Base-by-base conservation (phyloP, 2,329 filamentous ascomycete genomes). In the Penicillium sp. region DNA sequence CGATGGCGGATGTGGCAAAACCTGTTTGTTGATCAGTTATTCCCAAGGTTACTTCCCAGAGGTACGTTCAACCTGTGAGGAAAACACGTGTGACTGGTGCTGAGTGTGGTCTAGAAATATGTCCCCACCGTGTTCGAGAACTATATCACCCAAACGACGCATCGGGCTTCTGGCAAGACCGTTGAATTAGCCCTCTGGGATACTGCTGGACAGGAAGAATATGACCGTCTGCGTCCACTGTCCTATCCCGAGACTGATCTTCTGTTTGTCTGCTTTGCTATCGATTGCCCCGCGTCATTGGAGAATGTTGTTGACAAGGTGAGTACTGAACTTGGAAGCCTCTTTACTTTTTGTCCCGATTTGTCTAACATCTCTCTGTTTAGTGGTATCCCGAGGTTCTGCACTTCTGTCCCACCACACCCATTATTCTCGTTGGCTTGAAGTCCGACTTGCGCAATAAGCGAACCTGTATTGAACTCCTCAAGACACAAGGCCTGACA, bases 291-390 rank as follows among this genome's bases (percentile, higher is more conserved):
- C 36, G 97, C 96, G 76, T 97, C 93, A 7, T 82, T 99, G 52
- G 94, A 99, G 73, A 99, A 99, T 76, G 93, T 99, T 58, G 88
- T 97, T 81, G 94, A 99, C 80, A 99, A 99, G 88, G 94, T 97
- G 80, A 61, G 81, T 46, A 19, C 33, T 39, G 16, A 47, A 15
- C 0, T 34, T 11, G 8, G 7, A 11, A 11, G 11, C 5, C 27
- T 10, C 27, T 33, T 7, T 10, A 15, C 23, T 4, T 31, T 8
- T 7, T n/a, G 8, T 23, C 23, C 8, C 7, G 16, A 45, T 60
- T 59, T 52, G 51, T 56, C 31, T 61, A 53, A 62, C 43, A 3
- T 33, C 43, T n/a, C 19, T 36, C 29, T 40, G 49, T 29, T n/a
- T 50, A 97, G 94, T 99, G 94, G 94, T 99, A 97, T 72, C 94